Evolutionary conservation across 1,139 yeast genomes (phyloP), one percentile per base, ranked within the genome.

Genomic region (Insectozyma bohioensis): DNA sequence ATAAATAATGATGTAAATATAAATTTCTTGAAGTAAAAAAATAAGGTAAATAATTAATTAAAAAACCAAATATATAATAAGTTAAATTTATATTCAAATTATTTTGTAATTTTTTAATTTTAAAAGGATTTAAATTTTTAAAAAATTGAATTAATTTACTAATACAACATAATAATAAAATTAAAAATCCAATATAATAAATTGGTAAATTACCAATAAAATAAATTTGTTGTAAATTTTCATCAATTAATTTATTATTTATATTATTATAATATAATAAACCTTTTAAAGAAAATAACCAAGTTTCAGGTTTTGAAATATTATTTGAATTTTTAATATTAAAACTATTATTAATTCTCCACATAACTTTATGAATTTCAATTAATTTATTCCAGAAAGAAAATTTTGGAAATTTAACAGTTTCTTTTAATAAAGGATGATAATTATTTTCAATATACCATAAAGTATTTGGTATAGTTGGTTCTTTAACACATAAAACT

Each of bases 401-500:
- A 32, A 47, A 54, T 8, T 46, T 37, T 11, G 37, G 40, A 30
- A 56, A 43, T 25, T 57, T 54, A 12, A 60, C 67, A 24, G 63
- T 56, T 10, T 59, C 45, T 14, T 58, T 64, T 6, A 63, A 45
- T 4, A 53, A 38, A 2, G 85, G 83, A 49, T 79, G 82, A n/a
- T 60, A 55, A 45, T 79, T 79, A 38, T 58, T 58, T 45, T 85
- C 95, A 30, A 85, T 63, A 43, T 65, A 73, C 80, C 94, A 85
- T 28, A 74, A 55, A 0, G 90, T 67, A 45, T 78, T 73, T 9
- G 74, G 70, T 21, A 65, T 56, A 3, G 74, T 74, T 9, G 95
- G 87, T 21, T 72, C 74, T 26, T 75, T 74, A 21, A 84, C 72
- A 56, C 95, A 87, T 14, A 83, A 58, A 2, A 85, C 86, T 58